Evolutionary conservation across 345 rosid species (phyloP).

Genomic region (Capsella bursapastoris): DNA sequence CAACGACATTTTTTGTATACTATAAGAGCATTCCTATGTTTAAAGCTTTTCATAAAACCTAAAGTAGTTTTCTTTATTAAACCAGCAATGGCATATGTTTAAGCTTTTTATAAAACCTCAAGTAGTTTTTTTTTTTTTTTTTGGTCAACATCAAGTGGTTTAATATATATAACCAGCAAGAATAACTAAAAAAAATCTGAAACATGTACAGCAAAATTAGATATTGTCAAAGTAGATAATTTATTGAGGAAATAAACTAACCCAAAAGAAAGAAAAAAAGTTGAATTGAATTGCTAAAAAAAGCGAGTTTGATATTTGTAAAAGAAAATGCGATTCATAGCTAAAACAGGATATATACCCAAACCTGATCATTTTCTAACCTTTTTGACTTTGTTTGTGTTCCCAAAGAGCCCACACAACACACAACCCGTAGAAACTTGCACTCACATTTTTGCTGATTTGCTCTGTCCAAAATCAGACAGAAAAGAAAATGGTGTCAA

Average conservation of each 20-base stretch:
- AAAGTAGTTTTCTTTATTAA: too few relatives aligned
- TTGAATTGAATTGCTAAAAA: not conserved
- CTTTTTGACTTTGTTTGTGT: conserved; percentile 1
- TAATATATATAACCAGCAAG: too few relatives aligned
- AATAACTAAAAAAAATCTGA: not conserved
- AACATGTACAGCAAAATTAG: not conserved
- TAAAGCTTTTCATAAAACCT: too few relatives aligned
- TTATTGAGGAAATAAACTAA: not conserved
- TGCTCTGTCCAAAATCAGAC: not conserved
- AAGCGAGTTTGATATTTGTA: not conserved
- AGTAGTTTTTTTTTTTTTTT: too few relatives aligned
- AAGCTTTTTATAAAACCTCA: too few relatives aligned
- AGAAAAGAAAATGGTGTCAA: not conserved
- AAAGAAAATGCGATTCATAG: not conserved
- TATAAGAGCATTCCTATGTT: too few relatives aligned
- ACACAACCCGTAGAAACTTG: not conserved
- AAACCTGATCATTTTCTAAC: not conserved
- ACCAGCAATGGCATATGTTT: too few relatives aligned
- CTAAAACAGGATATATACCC: not conserved
- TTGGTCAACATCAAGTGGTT: too few relatives aligned
- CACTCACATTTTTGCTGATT: conserved; percentile 13
- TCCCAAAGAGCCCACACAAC: not conserved
- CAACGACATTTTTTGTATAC: too few relatives aligned
- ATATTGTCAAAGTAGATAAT: not conserved
- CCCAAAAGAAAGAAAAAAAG: not conserved